Evolutionary conservation across 805 yeast genomes (phyloP).

Genomic region (Cyberlindnera euphorbiiphila): DNA sequence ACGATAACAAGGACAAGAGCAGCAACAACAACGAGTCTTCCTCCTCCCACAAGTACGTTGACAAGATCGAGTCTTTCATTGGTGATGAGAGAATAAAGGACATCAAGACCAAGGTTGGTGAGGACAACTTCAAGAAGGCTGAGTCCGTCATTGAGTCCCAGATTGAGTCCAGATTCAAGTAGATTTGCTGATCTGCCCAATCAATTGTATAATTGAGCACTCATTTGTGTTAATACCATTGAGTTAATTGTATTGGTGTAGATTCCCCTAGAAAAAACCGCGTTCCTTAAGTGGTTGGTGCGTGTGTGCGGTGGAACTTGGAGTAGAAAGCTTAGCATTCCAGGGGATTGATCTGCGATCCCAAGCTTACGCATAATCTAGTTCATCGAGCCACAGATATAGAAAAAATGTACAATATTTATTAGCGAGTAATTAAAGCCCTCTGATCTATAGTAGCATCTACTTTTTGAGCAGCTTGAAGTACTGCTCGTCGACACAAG

Average conservation of each 20-base stretch:
- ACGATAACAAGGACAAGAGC: background rate
- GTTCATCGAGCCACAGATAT: no score
- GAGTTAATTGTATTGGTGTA: no score
- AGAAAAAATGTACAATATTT: no score
- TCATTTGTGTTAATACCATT: no score
- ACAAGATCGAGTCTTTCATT: slow-evolving; percentile 28
- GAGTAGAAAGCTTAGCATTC: no score
- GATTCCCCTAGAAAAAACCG: no score
- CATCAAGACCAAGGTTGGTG: slow-evolving; percentile 30
- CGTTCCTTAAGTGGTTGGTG: no score
- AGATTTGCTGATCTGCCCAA: background rate
- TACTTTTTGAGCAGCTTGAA: slow-evolving; percentile 8
- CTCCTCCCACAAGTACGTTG: slow-evolving; percentile 23
- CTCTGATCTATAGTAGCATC: background rate
- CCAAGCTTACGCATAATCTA: no score
- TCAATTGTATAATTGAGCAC: background rate
- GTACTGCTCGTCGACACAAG: slow-evolving; percentile 33
- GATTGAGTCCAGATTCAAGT: slow-evolving; percentile 19
- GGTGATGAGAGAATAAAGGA: slow-evolving; percentile 30
- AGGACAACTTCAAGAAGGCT: slow-evolving; percentile 28
- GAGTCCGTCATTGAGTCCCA: slow-evolving; percentile 29
- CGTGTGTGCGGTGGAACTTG: no score
- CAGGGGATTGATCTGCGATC: no score
- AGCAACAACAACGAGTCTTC: no score
- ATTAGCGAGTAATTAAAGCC: no score